phyloP scores from a whole-genome alignment of 306 rosid species.

The Sicyos edulis region DNA sequence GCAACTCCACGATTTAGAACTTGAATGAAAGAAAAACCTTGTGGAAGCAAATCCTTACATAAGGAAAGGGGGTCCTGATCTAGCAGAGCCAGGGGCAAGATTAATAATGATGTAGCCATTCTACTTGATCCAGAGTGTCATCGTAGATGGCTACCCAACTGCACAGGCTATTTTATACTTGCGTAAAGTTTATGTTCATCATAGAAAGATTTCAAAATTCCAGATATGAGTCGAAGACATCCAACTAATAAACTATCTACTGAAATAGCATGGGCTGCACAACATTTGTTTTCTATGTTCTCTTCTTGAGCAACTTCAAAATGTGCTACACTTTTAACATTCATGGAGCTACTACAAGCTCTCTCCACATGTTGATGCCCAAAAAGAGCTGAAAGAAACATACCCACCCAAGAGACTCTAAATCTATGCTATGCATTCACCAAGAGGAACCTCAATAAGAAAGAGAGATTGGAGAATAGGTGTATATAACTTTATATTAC shows the following conservation, averaged over 20 bases:
- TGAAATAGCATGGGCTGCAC: too few species aligned
- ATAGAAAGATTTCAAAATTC: too few species aligned
- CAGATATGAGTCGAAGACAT: too few species aligned
- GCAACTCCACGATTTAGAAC: not conserved
- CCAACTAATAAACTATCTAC: too few species aligned
- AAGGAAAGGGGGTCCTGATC: not conserved
- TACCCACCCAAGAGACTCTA: not conserved
- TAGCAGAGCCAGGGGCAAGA: not conserved
- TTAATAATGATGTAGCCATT: not conserved
- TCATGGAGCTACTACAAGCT: slow-evolving; percentile 5
- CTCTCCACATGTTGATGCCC: not conserved
- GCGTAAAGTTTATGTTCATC: too few species aligned
- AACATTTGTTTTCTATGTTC: too few species aligned
- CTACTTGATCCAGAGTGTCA: not conserved
- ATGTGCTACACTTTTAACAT: not conserved
- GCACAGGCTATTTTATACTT: too few species aligned
- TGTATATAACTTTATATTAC: not conserved
- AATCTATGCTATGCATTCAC: not conserved
- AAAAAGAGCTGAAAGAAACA: not conserved
- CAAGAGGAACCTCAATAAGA: not conserved
- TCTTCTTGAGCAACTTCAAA: not conserved
- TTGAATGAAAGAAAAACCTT: not conserved
- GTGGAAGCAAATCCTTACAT: not conserved
- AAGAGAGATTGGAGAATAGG: not conserved
- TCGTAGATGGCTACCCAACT: not conserved